Percentiles rank a stretch among this genome's conserved stretches.
Evolutionary conservation across 2,329 filamentous ascomycete genomes (phyloP).

Genomic region (Rhytidhysteron rufulum): DNA sequence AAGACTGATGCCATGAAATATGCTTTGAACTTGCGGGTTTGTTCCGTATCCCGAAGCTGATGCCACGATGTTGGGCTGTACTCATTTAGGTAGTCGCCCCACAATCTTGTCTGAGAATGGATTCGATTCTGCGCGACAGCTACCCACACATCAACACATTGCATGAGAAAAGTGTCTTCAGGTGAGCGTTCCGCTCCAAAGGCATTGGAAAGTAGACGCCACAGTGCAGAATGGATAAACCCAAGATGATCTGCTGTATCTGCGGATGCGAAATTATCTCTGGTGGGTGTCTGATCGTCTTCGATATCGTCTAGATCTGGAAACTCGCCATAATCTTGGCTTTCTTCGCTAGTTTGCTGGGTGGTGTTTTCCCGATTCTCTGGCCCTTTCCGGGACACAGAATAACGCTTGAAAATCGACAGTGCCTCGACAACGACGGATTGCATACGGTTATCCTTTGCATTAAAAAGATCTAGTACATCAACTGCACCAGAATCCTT

Average conservation of each 20-base stretch:
- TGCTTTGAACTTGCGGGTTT: conserved; percentile 42
- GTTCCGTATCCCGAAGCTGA: conserved; percentile 44
- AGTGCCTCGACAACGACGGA: conserved; percentile 48
- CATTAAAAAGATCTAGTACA: conserved; percentile 51
- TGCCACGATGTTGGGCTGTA: conserved; percentile 52
- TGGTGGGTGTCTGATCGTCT: conserved; percentile 18
- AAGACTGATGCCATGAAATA: conserved; percentile 43
- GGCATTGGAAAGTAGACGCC: conserved; percentile 55
- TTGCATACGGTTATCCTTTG: conserved; percentile 42
- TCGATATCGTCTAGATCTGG: conserved; percentile 49
- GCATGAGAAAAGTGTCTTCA: conserved; percentile 52
- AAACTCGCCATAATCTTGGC: conserved; percentile 62
- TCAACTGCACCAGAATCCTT: conserved; percentile 41
- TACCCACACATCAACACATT: conserved; percentile 54
- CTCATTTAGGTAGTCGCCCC: conserved; percentile 54
- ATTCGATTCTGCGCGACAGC: conserved; percentile 47
- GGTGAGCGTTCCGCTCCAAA: conserved; percentile 55
- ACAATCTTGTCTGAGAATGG: conserved; percentile 42
- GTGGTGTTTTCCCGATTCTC: conserved; percentile 17
- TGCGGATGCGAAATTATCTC: conserved; percentile 10
- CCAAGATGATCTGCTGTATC: conserved; percentile 22
- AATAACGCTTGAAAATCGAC: conserved; percentile 44
- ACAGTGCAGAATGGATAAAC: conserved; percentile 47
- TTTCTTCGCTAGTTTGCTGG: conserved; percentile 51
- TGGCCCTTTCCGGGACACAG: conserved; percentile 16